phyloP scores from a whole-genome alignment of 75 land plant genomes.

The Cryptomeria japonica region DNA sequence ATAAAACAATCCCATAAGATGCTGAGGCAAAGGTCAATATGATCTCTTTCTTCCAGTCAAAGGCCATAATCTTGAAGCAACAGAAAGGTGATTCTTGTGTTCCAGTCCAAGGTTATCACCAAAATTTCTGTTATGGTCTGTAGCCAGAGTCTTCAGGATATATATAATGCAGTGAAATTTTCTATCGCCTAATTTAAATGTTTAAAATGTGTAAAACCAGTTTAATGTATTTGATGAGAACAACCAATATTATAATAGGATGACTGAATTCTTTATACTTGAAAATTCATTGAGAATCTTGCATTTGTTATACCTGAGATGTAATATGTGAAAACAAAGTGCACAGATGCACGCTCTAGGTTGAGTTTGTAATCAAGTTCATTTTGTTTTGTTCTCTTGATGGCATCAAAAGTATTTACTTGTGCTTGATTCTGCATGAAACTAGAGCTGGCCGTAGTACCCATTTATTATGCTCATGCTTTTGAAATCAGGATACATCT shows the following conservation, averaged over 20 bases:
- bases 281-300: background rate
- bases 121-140: background rate
- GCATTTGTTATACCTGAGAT: background rate
- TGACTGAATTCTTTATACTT: background rate
- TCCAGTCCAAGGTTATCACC: slow-evolving; percentile 2
- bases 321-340: background rate
- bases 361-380: background rate
- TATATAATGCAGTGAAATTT: background rate
- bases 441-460: background rate
- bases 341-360: background rate
- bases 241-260: background rate
- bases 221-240: background rate
- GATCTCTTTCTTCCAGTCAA: background rate
- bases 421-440: background rate
- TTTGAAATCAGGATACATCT: background rate
- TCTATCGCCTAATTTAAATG: background rate
- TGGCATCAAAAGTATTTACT: background rate
- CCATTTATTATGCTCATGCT: background rate
- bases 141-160: background rate
- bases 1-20: background rate
- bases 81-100: background rate
- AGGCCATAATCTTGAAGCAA: background rate
- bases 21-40: background rate
- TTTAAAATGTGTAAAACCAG: background rate
- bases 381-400: background rate